Conservation (phyloP, 75 land plant species). For the Cupressus sempervirens region DNA sequence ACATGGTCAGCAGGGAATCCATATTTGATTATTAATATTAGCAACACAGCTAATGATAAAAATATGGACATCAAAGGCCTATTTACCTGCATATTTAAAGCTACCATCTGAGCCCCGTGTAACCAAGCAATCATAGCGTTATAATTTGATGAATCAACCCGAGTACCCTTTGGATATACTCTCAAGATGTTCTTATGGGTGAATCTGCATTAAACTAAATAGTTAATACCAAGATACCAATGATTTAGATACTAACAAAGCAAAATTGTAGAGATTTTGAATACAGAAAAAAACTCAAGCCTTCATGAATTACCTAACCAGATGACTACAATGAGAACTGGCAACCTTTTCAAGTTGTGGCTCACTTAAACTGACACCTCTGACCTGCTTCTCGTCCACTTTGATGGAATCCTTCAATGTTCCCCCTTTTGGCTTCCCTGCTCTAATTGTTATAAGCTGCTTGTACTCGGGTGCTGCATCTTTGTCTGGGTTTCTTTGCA, state of each 20-base stretch:
- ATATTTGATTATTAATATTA: neutral
- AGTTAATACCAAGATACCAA: neutral
- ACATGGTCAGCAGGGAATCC: no score
- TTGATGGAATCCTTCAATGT: constrained; percentile 46
- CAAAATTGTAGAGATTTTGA: neutral
- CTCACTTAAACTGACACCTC: constrained; percentile 78
- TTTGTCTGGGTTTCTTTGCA: neutral
- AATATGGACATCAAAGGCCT: neutral
- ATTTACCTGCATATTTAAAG: constrained; percentile 84
- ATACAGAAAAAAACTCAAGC: neutral
- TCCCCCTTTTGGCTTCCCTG: constrained; percentile 64
- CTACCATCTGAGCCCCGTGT: constrained; percentile 94
- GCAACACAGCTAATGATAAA: neutral
- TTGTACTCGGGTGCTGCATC: constrained; percentile 51
- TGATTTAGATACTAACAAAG: neutral
- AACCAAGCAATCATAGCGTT: constrained; percentile 60
- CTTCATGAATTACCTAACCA: constrained; percentile 40
- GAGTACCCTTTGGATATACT: constrained; percentile 72
- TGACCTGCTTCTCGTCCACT: constrained; percentile 31
- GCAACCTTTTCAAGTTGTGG: constrained; percentile 46
- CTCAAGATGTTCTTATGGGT: constrained; percentile 65
- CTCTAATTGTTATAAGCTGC: constrained; percentile 68
- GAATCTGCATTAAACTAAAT: constrained; percentile 37
- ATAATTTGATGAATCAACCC: constrained; percentile 76
- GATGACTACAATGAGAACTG: constrained; percentile 19